These are phyloP conservation scores for Paecilomyces formosus DNA, from an alignment of 2,329 filamentous ascomycete genomes.

Conservation along the genomic window DNA sequence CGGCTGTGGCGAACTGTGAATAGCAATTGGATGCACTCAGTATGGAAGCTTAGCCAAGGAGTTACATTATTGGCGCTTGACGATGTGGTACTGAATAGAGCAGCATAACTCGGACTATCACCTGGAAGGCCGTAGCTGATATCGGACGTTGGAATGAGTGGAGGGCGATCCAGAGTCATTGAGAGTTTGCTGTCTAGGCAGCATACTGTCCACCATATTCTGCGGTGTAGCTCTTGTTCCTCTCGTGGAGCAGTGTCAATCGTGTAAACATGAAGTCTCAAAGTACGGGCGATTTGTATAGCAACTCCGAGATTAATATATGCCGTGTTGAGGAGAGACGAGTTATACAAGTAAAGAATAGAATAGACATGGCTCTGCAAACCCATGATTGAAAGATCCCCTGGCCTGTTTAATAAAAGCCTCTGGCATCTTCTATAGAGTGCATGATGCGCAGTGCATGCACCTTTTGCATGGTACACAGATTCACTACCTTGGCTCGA, in stretches of 20 bases:
- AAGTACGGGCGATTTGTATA: conserved; percentile 35
- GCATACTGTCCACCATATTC: conserved; percentile 46
- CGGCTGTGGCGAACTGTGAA: conserved; percentile 23
- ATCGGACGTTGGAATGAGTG: conserved; percentile 23
- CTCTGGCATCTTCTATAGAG: conserved; percentile 39
- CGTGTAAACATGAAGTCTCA: conserved; percentile 41
- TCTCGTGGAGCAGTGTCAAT: conserved; percentile 15
- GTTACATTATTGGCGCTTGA: conserved; percentile 19
- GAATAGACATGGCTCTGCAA: conserved; percentile 40
- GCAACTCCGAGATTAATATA: conserved; percentile 31
- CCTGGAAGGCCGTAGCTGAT: conserved; percentile 12
- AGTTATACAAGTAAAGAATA: conserved; percentile 37
- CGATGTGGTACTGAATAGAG: conserved; percentile 16
- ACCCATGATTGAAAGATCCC: conserved; percentile 37
- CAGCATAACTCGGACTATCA: conserved; percentile 1
- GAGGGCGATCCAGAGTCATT: conserved; percentile 40
- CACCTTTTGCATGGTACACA: conserved; percentile 17
- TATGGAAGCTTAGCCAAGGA: conserved; percentile 32
- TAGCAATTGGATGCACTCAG: conserved; percentile 27
- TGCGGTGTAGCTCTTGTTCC: conserved; percentile 35
- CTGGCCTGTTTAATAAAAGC: conserved; percentile 34
- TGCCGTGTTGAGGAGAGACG: conserved; percentile 40
- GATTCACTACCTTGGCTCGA: background rate
- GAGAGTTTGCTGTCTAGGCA: conserved; percentile 39
- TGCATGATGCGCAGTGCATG: conserved; percentile 33